Evolutionary conservation across 176 grass and related monocot genomes (phyloP).

Genomic region (Phoenix dactylifera): DNA sequence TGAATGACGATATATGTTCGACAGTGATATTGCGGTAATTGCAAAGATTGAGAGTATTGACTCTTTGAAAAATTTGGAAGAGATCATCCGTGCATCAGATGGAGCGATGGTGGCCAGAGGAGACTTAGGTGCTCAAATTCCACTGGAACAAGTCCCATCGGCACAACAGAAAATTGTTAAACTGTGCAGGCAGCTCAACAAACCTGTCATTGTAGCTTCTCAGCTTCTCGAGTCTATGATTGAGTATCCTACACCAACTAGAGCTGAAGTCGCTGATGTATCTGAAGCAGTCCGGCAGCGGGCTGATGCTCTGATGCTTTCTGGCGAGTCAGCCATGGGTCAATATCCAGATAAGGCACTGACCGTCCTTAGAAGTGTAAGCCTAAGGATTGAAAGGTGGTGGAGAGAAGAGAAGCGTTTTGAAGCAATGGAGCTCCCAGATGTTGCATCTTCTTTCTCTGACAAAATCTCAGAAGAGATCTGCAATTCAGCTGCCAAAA

Average conservation of each 20-base stretch:
- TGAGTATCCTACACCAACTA: slow-evolving; percentile 85
- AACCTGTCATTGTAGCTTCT: slow-evolving; percentile 92
- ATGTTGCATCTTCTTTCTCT: slow-evolving; percentile 75
- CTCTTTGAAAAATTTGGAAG: slow-evolving; percentile 72
- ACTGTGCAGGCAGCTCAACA: slow-evolving; percentile 89
- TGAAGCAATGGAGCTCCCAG: slow-evolving; percentile 60
- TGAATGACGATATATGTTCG: slow-evolving; percentile 22
- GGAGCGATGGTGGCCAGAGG: slow-evolving; percentile 93
- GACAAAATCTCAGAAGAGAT: slow-evolving; percentile 89
- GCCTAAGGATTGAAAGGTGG: slow-evolving; percentile 86
- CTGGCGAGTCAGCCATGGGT: slow-evolving; percentile 98
- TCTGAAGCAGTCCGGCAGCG: slow-evolving; percentile 89
- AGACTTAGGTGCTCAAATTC: slow-evolving; percentile 91
- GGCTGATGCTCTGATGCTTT: slow-evolving; percentile 91
- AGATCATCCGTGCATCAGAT: slow-evolving; percentile 76
- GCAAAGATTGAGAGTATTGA: slow-evolving; percentile 96
- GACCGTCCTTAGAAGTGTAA: slow-evolving; percentile 76
- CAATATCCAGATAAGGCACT: slow-evolving; percentile 86
- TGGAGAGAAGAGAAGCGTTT: slow-evolving; percentile 89
- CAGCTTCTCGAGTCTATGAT: slow-evolving; percentile 98
- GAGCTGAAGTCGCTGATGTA: slow-evolving; percentile 93
- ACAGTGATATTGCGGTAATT: slow-evolving; percentile 79
- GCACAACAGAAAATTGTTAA: slow-evolving; percentile 81
- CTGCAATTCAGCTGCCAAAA: slow-evolving; percentile 95
- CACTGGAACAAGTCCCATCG: slow-evolving; percentile 83